Evolutionary conservation across 352 stramenopile species (phyloP).

Genomic region (Phytophthora hybrid): DNA sequence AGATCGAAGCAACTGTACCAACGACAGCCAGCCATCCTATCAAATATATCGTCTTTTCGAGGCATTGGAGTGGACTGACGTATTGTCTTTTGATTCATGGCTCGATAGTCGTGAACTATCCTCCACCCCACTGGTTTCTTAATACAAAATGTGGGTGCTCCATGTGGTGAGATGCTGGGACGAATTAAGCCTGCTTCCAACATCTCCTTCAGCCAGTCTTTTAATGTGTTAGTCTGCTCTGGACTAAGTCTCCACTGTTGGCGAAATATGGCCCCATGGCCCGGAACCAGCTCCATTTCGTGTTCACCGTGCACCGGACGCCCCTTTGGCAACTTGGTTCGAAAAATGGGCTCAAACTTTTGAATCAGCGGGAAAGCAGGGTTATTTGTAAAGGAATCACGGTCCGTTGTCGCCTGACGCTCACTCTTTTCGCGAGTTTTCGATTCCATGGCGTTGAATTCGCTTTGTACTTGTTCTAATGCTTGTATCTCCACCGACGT

Average conservation of each 20-base stretch:
- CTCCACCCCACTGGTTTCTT: constrained; percentile 10
- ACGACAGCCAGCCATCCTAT: constrained; percentile 8
- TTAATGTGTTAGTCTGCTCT: neutral
- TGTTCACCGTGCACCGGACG: neutral
- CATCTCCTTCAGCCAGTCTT: constrained; percentile 2
- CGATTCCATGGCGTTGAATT: neutral
- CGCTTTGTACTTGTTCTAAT: neutral
- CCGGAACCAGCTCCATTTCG: neutral
- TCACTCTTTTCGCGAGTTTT: constrained; percentile 10
- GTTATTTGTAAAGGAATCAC: neutral
- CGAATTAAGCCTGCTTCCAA: neutral
- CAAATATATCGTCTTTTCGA: constrained; percentile 8
- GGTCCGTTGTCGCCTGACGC: neutral
- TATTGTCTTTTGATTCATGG: constrained; percentile 14
- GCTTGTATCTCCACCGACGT: neutral
- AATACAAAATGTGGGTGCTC: constrained; percentile 3
- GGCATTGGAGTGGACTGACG: constrained; percentile 20
- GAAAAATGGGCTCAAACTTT: constrained; percentile 1
- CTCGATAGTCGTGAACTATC: constrained; percentile 12
- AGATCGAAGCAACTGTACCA: constrained; percentile 23
- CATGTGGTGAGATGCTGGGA: constrained; percentile 10
- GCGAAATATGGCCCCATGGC: constrained; percentile 2
- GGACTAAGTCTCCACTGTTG: constrained; percentile 10
- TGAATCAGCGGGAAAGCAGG: neutral
- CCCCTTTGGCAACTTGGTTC: constrained; percentile 3